phyloP scores from a whole-genome alignment of 176 grass and related monocot genomes.

The Aegilops tauschii region DNA sequence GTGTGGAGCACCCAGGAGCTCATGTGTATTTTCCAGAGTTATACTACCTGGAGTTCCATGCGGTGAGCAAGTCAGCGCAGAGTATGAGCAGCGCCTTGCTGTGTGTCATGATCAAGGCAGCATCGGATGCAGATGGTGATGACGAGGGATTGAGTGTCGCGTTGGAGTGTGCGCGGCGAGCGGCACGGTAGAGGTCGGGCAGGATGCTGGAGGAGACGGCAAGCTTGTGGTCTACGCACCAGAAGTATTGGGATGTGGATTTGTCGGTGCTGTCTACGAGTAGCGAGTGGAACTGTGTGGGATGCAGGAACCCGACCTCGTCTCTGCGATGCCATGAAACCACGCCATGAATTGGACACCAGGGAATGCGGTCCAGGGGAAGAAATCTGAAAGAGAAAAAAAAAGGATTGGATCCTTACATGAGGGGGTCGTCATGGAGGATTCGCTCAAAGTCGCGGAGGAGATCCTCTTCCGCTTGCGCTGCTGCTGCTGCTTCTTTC shows the following conservation, averaged over 20 bases:
- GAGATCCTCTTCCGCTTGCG: slow-evolving; percentile 9
- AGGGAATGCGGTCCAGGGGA: background rate
- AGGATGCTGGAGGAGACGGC: slow-evolving; percentile 61
- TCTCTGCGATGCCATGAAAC: slow-evolving; percentile 30
- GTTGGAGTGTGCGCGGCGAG: slow-evolving; percentile 28
- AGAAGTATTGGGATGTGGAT: slow-evolving; percentile 37
- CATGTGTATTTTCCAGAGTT: too few species aligned
- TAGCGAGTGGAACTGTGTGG: slow-evolving; percentile 54
- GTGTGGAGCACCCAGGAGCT: too few species aligned
- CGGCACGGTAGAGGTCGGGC: slow-evolving; percentile 42
- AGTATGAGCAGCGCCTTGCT: slow-evolving; percentile 75
- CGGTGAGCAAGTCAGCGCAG: slow-evolving; percentile 57
- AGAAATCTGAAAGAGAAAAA: background rate
- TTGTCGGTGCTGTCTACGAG: background rate
- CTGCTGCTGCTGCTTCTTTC: background rate
- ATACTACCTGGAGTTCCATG: slow-evolving; percentile 77
- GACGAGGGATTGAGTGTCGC: background rate
- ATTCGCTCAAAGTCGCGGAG: slow-evolving; percentile 45
- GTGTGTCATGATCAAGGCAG: slow-evolving; percentile 46
- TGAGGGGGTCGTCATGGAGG: slow-evolving; percentile 40
- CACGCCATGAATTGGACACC: background rate
- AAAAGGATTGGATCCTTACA: slow-evolving; percentile 31
- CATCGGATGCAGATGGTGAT: slow-evolving; percentile 13
- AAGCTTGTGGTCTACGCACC: slow-evolving; percentile 77
- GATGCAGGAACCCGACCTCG: slow-evolving; percentile 80